phyloP scores from a whole-genome alignment of 2,329 filamentous ascomycete species.

The Talaromyces sp. region DNA sequence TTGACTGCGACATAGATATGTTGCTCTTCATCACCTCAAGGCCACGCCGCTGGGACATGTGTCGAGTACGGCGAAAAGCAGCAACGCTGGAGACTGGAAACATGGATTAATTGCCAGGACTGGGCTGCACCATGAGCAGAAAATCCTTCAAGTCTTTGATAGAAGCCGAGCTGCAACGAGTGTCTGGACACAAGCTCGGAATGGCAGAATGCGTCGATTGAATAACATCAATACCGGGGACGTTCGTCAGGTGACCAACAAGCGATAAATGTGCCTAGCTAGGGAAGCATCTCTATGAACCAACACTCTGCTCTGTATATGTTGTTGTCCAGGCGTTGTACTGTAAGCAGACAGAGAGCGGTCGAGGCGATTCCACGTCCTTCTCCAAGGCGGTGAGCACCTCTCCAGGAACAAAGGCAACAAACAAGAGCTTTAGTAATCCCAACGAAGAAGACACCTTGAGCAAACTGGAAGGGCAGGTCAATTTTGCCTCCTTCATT shows the following conservation, averaged over 20 bases:
- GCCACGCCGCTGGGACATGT: background rate
- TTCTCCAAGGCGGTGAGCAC: slow-evolving; percentile 30
- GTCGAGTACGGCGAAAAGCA: background rate
- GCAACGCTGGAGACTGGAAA: background rate
- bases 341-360: background rate
- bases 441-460: background rate
- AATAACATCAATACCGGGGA: too few species aligned
- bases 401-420: slow-evolving; percentile 5
- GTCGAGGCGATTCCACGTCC: slow-evolving; percentile 35
- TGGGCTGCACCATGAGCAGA: background rate
- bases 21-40: too few species aligned
- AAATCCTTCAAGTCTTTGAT: background rate
- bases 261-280: background rate
- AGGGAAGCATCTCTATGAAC: background rate
- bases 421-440: slow-evolving; percentile 1
- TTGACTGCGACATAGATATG: too few species aligned
- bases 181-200: too few species aligned
- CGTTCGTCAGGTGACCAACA: too few species aligned
- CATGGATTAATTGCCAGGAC: background rate
- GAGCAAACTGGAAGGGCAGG: background rate
- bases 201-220: too few species aligned
- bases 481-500: background rate
- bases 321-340: background rate
- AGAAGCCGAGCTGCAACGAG: background rate
- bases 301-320: background rate